Conservation (phyloP, 306 rosid genomes). For the Quercus variabilis region DNA sequence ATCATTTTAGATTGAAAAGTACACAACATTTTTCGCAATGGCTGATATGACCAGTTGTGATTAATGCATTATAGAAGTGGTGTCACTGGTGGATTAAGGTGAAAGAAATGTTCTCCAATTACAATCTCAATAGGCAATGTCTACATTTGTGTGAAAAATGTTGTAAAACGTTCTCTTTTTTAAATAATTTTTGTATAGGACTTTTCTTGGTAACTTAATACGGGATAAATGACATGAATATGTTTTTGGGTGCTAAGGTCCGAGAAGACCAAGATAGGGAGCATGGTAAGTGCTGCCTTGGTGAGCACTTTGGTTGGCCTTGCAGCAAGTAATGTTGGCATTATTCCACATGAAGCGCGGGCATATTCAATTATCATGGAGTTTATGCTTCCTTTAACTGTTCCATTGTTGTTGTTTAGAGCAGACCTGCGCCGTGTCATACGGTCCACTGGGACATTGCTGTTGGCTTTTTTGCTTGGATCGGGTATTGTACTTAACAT, state of each 20-base stretch:
- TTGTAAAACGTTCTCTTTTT: background rate
- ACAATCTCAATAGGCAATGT: too few relatives aligned
- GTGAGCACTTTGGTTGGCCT: constrained; percentile 54
- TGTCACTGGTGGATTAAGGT: too few relatives aligned
- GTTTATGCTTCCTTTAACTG: constrained; percentile 38
- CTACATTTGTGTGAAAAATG: too few relatives aligned
- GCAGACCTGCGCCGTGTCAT: constrained; percentile 40
- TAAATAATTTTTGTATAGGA: background rate
- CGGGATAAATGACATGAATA: background rate
- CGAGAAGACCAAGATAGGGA: constrained; percentile 53
- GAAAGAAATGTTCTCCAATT: too few relatives aligned
- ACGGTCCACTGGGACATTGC: constrained; percentile 39
- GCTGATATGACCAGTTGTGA: too few relatives aligned
- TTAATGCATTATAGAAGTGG: too few relatives aligned
- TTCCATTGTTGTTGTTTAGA: constrained; percentile 42
- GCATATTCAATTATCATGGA: constrained; percentile 45
- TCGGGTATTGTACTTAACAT: constrained; percentile 21
- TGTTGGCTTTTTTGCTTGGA: constrained; percentile 41
- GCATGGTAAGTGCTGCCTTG: constrained; percentile 48
- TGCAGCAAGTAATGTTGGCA: constrained; percentile 42
- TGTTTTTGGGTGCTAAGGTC: constrained; percentile 33
- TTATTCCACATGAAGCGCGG: constrained; percentile 39
- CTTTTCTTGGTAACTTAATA: background rate
- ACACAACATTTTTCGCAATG: too few relatives aligned
- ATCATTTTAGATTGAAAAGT: background rate